Percentiles rank a stretch among this genome's conserved stretches.
Conservation (phyloP, 23 red algal species). For the Cyanidioschyzon merolae region DNA sequence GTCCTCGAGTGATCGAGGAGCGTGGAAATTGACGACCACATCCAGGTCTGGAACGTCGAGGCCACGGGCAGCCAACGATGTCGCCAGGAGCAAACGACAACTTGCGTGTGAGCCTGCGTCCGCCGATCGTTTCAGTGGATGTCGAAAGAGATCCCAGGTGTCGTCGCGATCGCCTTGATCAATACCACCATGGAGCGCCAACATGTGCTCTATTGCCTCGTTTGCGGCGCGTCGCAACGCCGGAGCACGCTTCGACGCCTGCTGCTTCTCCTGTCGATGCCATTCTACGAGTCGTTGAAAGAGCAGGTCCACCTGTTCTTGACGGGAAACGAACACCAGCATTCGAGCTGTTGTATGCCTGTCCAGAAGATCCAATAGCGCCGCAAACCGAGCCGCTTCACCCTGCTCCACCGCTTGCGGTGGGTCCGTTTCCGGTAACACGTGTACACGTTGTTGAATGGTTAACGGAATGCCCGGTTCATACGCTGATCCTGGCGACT, state of each 20-base stretch:
- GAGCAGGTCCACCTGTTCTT: conserved; percentile 86
- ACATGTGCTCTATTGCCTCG: background rate
- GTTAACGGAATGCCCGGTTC: conserved; percentile 30
- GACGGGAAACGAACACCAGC: conserved; percentile 86
- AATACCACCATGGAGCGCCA: conserved; percentile 88
- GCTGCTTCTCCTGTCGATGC: conserved; percentile 35
- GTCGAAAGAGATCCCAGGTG: conserved; percentile 16
- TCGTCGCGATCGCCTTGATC: conserved; percentile 78
- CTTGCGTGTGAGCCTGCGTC: conserved; percentile 27
- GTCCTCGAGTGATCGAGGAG: conserved; percentile 87
- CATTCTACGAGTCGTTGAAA: conserved; percentile 47
- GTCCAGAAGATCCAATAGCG: conserved; percentile 57
- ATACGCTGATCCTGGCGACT: too few relatives aligned
- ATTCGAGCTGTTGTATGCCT: conserved; percentile 67
- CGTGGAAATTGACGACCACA: conserved; percentile 88
- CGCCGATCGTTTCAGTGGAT: background rate
- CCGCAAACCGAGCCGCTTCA: conserved; percentile 70
- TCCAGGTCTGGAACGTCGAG: conserved; percentile 75
- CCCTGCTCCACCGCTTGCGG: background rate
- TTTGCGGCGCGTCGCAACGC: background rate
- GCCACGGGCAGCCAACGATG: conserved; percentile 78
- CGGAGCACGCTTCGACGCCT: background rate
- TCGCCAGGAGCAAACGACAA: conserved; percentile 79
- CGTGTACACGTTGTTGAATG: conserved; percentile 84
- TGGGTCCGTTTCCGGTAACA: conserved; percentile 1